Evolutionary conservation across 306 rosid species (phyloP), one percentile per base, ranked within the genome.

Genomic region (Cyclanthera cordifolia): DNA sequence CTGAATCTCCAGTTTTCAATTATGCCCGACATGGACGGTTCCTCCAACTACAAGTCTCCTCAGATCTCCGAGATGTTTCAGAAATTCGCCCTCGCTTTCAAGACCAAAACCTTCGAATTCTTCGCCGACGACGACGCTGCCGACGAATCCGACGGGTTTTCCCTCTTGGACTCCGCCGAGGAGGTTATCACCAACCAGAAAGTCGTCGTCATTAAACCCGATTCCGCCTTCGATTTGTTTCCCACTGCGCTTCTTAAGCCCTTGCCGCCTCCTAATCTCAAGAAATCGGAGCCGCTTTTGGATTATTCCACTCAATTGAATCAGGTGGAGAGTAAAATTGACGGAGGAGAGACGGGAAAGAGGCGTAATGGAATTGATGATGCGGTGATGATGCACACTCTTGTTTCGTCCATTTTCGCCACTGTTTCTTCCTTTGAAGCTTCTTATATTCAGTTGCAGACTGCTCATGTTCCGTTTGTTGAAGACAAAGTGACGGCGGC

Each of bases 51-150:
- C 67, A 87, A 82, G 79, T 82, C 91, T 41, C 99, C 99, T 5
- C 99, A 90, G 88, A 86, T 87, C 85, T 90, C 99, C 27, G 94
- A 88, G 57, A 93, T 93, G 99, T 85, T 93, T 63, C 91, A 85
- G 80, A 93, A 93, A 72, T 93, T 93, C 56, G 99, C 96, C 65
- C 83, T 86, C 56, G 99, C 99, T 75, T 90, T 93, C 85, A 90
- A 88, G 74, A 73, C 96, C 78, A 93, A 90, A 47, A 90, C 99
- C 48, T 81, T 82, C 76, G 99, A 93, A 21, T 90, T 93, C 85
- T 93, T 93, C 74, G 82, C 95, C 24, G 96, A 93, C 8, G 79
- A 77, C 13, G 76, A 80, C 17, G 59, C 72, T 1, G 69, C 60
- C 2, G 87, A 85, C 2, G 96, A 89, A 54, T 76, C 84, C 34